Evolutionary conservation across 2,329 filamentous ascomycete genomes (phyloP).

Genomic region (Xylariaceae sp.): DNA sequence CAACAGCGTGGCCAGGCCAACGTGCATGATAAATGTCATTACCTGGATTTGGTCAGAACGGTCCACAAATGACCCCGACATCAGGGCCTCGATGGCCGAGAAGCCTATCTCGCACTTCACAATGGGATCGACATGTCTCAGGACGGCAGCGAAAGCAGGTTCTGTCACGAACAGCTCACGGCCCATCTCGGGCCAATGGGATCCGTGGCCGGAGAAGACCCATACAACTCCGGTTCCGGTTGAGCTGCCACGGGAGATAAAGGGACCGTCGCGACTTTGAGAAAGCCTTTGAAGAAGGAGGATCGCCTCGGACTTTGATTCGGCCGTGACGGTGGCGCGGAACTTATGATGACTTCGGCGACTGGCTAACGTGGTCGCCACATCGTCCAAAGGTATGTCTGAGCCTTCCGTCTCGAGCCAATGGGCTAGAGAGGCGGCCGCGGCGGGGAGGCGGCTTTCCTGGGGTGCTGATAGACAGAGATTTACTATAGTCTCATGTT

Average conservation of each 20-base stretch:
- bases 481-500: no score
- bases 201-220: slow-evolving; percentile 53
- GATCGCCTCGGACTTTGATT: no score
- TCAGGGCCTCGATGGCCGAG: slow-evolving; percentile 30
- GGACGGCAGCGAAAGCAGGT: slow-evolving; percentile 35
- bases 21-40: slow-evolving; percentile 47
- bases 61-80: slow-evolving; percentile 32
- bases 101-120: slow-evolving; percentile 33
- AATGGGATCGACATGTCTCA: slow-evolving; percentile 39
- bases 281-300: background rate
- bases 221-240: slow-evolving; percentile 40
- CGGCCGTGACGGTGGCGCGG: no score
- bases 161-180: slow-evolving; percentile 44
- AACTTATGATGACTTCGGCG: no score
- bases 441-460: no score
- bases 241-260: slow-evolving; percentile 19
- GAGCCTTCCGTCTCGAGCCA: no score
- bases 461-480: no score
- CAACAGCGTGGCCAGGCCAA: slow-evolving; percentile 43
- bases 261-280: slow-evolving; percentile 6
- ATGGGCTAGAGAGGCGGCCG: no score
- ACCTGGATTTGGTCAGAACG: slow-evolving; percentile 42
- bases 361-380: no score
- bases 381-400: no score
- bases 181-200: slow-evolving; percentile 51